These are phyloP conservation scores for Diaporthe sp. DNA, from an alignment of 2,329 filamentous ascomycete species.

Conservation along the genomic window DNA sequence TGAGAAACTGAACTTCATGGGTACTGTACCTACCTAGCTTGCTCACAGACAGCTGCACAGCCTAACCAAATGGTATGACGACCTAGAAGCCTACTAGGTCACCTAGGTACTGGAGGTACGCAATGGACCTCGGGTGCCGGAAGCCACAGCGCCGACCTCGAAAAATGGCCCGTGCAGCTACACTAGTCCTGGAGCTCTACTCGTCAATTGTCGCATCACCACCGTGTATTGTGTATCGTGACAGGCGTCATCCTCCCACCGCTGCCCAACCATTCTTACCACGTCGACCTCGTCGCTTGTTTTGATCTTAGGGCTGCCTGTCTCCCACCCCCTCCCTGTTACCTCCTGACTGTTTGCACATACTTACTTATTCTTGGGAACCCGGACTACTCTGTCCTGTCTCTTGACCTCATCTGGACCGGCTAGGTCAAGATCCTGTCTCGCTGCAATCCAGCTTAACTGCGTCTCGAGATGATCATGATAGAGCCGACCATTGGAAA, in stretches of 20 bases:
- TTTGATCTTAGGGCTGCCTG: constrained; percentile 21
- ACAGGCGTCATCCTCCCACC: constrained; percentile 14
- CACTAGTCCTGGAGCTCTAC: constrained; percentile 27
- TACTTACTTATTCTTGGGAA: constrained; percentile 14
- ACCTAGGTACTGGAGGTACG: too few species aligned
- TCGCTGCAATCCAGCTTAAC: constrained; percentile 22
- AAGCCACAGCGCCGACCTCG: constrained; percentile 17
- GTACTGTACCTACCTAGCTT: too few species aligned
- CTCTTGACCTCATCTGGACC: constrained; percentile 17
- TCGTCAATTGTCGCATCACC: constrained; percentile 31
- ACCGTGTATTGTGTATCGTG: constrained; percentile 12
- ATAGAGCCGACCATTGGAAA: constrained; percentile 33
- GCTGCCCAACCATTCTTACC: constrained; percentile 23
- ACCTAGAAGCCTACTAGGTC: not conserved
- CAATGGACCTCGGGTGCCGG: constrained; percentile 11
- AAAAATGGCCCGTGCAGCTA: not conserved
- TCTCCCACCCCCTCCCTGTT: not conserved
- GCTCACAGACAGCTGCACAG: not conserved
- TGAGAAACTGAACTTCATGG: not conserved
- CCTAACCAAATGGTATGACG: not conserved
- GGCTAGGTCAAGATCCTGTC: constrained; percentile 27
- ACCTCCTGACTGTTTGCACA: constrained; percentile 11
- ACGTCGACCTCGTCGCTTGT: constrained; percentile 14
- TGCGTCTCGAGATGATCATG: constrained; percentile 34
- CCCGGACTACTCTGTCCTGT: not conserved